Conservation (phyloP, 768 basidiomycete species). For the Brasilioporus rufonigricans region DNA sequence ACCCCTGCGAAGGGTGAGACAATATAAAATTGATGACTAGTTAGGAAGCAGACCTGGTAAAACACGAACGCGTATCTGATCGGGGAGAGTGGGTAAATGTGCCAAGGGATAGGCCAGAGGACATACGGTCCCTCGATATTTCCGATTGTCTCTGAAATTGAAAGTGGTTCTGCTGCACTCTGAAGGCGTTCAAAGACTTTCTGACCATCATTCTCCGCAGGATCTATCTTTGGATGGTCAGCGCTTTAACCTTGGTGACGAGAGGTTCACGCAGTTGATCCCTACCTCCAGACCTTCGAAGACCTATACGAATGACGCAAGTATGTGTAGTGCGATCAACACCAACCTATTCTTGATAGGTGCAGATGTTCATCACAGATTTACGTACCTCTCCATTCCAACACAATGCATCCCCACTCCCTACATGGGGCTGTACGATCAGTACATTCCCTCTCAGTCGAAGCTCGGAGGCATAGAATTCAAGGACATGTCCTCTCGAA, state of each 20-base stretch:
- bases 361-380: background rate
- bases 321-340: background rate
- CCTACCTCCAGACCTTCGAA: slow-evolving; percentile 79
- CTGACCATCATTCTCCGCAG: slow-evolving; percentile 71
- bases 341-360: background rate
- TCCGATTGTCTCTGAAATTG: slow-evolving; percentile 53
- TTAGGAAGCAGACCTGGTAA: slow-evolving; percentile 56
- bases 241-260: slow-evolving; percentile 8
- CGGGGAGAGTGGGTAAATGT: background rate
- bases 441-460: slow-evolving; percentile 58
- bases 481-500: slow-evolving; percentile 26
- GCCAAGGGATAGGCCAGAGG: background rate
- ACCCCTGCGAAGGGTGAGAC: slow-evolving; percentile 34
- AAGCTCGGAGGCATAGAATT: slow-evolving; percentile 75
- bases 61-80: slow-evolving; percentile 77
- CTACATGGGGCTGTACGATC: slow-evolving; percentile 67
- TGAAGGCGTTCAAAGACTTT: slow-evolving; percentile 42
- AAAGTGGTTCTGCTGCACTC: slow-evolving; percentile 26
- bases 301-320: slow-evolving; percentile 38
- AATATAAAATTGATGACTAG: background rate
- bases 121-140: slow-evolving; percentile 81
- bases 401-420: slow-evolving; percentile 61
- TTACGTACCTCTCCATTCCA: slow-evolving; percentile 80
- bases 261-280: background rate
- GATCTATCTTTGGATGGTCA: slow-evolving; percentile 43